Evolutionary conservation across 306 rosid genomes (phyloP).

Genomic region (Cicer chorassanicum): DNA sequence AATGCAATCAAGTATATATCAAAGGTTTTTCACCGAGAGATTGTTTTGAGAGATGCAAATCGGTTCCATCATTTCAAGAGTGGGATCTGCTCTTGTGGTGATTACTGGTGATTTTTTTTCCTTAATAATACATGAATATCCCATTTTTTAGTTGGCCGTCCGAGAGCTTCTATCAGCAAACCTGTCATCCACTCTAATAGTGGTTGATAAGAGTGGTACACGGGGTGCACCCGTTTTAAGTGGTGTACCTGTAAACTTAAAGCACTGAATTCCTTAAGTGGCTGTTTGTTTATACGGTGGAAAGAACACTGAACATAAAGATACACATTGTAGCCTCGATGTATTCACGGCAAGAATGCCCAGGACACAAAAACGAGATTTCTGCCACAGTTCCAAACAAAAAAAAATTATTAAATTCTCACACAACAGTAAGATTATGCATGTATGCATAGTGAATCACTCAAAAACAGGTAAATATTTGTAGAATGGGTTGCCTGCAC

Average conservation of each 20-base stretch:
- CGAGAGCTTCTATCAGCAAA: constrained; percentile 4
- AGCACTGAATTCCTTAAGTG: no score
- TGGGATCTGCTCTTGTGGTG: constrained; percentile 59
- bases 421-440: no score
- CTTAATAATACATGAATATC: background rate
- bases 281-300: no score
- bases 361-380: no score
- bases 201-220: background rate
- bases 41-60: constrained; percentile 78
- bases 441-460: no score
- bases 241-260: background rate
- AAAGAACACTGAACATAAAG: no score
- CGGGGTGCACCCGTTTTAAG: background rate
- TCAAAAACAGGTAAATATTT: no score
- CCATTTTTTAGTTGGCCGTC: background rate
- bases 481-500: no score
- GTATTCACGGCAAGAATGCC: no score
- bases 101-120: constrained; percentile 57
- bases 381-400: no score
- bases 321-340: no score
- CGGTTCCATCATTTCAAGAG: constrained; percentile 74
- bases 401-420: no score
- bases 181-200: background rate
- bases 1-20: constrained; percentile 73
- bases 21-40: constrained; percentile 61